Evolutionary conservation across 2,329 filamentous ascomycete genomes (phyloP).

Genomic region (Colletotrichum cuscutae): DNA sequence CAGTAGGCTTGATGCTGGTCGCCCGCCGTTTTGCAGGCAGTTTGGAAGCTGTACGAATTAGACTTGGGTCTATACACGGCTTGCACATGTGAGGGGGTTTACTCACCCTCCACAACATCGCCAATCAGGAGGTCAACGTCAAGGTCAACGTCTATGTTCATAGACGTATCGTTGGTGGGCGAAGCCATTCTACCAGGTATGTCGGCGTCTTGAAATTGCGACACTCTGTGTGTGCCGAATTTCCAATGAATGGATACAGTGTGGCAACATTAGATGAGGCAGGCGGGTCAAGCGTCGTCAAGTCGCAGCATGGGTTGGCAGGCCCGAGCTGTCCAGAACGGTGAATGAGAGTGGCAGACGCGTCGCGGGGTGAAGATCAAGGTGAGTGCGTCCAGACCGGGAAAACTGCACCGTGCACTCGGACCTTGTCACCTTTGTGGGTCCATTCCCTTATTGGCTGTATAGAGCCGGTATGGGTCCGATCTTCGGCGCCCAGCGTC

Average conservation of each 20-base stretch:
- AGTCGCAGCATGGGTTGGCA: neutral
- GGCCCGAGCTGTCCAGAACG: neutral
- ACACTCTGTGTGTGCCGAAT: neutral
- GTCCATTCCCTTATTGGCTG: neutral
- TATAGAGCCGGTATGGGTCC: neutral
- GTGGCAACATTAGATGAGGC: neutral
- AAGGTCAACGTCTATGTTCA: conserved; percentile 42
- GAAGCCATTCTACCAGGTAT: conserved; percentile 8
- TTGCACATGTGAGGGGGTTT: neutral
- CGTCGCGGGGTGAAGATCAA: conserved; percentile 23
- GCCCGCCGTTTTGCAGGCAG: conserved; percentile 73
- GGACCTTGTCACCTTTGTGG: neutral
- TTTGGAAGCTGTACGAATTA: conserved; percentile 60
- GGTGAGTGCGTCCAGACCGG: conserved; percentile 23
- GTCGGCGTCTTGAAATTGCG: neutral
- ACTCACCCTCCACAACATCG: conserved; percentile 45
- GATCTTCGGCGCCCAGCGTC: conserved; percentile 9
- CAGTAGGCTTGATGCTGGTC: conserved; percentile 69
- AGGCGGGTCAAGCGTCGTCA: neutral
- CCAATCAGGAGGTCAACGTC: conserved; percentile 46
- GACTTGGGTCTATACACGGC: neutral
- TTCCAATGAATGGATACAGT: neutral
- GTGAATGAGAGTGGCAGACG: conserved; percentile 8
- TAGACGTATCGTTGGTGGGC: conserved; percentile 32
- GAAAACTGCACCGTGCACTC: conserved; percentile 11